Evolutionary conservation across 2,329 filamentous ascomycete genomes (phyloP), one percentile per base, ranked within the genome.

Genomic region (Monosporascus ibericus): DNA sequence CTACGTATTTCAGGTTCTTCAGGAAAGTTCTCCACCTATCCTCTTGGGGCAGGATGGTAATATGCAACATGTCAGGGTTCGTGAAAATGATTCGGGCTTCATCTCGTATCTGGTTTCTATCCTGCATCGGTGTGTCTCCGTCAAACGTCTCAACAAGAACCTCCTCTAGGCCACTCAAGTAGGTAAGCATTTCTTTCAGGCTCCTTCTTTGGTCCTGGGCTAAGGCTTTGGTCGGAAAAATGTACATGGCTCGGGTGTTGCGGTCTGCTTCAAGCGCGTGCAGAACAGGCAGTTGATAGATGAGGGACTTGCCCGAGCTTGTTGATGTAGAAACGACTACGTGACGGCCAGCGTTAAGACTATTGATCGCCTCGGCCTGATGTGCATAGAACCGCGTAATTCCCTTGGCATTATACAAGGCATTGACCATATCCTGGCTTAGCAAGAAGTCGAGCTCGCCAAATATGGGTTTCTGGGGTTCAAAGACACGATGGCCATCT

Each of bases 61-160:
- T 83, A 61, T 99, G 94, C 37, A 99, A 78, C 92, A 97, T 99
- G 64, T 99, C 94, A 0, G 94, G 94, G 62, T 99, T 99, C 0
- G 94, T 99, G 64, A 99, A 96, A 48, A 99, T 92, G 56, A 97
- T 90, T 24, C 90, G 81, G 1, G 88, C 94, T 69, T 95, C 85
- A 39, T 97, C 92, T 6, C 92, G 83, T 56, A 99, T 92, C 27
- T 76, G 66, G 58, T 90, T 90, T 22, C 94, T 82, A 55, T 88
- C 85, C 5, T 72, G 70, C 84, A 95, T 92, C 0, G 88, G 85
- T 0, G 94, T 99, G 66, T 99, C 94, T 6, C 94, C 94, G 66
- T 99, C 94, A 60, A 95, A 97, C 0, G 94, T 96, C 65, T 96
- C 94, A 2, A 96, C 90, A 18, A 95, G 73, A 0, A 85, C 75